These are phyloP conservation scores for Didymella keratinophila DNA, from an alignment of 2,329 filamentous ascomycete genomes.

Conservation along the genomic window DNA sequence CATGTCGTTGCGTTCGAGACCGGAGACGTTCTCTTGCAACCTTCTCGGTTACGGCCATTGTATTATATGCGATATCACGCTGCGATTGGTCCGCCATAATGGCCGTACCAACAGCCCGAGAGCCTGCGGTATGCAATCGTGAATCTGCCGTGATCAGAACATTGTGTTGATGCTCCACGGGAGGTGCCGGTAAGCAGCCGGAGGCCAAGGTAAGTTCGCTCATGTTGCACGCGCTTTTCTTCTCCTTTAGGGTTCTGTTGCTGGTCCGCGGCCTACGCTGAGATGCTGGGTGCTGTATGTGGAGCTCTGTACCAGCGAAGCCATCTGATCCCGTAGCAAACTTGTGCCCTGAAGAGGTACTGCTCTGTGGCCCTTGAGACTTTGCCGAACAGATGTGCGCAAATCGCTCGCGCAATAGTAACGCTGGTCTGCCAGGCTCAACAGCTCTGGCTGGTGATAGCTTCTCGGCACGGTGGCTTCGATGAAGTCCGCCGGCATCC, in stretches of 20 bases:
- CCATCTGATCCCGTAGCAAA: constrained; percentile 21
- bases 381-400: not conserved
- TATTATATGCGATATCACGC: not conserved
- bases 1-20: not conserved
- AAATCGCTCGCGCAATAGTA: not conserved
- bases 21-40: not conserved
- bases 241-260: not conserved
- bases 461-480: not conserved
- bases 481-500: not conserved
- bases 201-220: constrained; percentile 16
- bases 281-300: not conserved
- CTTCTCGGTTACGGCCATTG: too few species aligned
- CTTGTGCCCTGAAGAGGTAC: not conserved
- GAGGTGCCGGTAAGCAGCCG: constrained; percentile 18
- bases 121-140: not conserved
- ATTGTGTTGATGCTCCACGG: not conserved
- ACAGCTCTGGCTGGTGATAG: not conserved
- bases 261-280: not conserved
- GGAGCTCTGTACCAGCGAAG: constrained; percentile 23
- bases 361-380: not conserved
- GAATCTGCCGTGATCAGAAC: not conserved
- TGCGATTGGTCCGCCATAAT: too few species aligned
- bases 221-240: not conserved
- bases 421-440: not conserved
- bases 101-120: not conserved